A percentile compares a stretch with the other conserved stretches of the same genome.
phyloP scores from a whole-genome alignment of 2,329 filamentous ascomycete species.

The Pseudocercospora fijiensis region DNA sequence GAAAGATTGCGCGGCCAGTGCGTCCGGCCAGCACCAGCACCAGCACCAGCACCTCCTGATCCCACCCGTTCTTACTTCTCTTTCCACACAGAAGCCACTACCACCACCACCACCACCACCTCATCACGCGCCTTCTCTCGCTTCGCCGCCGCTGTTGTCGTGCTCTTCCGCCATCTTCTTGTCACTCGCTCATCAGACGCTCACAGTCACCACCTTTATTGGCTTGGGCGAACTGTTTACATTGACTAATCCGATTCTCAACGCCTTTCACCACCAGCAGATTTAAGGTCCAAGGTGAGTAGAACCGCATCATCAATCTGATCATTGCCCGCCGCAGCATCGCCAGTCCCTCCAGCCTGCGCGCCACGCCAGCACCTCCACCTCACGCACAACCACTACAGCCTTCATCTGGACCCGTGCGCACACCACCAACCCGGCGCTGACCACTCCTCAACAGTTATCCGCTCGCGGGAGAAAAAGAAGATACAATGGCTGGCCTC shows the following conservation, averaged over 20 bases:
- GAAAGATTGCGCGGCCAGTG: slow-evolving; percentile 5
- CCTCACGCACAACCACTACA: neutral
- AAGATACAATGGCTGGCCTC: slow-evolving; percentile 51
- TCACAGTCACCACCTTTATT: slow-evolving; percentile 12
- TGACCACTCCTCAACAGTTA: slow-evolving; percentile 24
- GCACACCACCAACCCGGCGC: slow-evolving; percentile 13
- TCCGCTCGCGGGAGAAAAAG: slow-evolving; percentile 19
- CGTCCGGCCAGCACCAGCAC: slow-evolving; percentile 2
- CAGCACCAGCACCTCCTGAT: slow-evolving; percentile 17
- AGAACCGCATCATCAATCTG: neutral
- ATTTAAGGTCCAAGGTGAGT: slow-evolving; percentile 20
- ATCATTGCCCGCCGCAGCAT: slow-evolving; percentile 6
- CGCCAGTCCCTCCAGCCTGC: neutral
- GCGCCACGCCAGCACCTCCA: slow-evolving; percentile 6
- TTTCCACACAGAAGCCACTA: slow-evolving; percentile 8
- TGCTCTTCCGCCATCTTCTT: slow-evolving; percentile 12
- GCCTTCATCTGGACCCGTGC: slow-evolving; percentile 7
- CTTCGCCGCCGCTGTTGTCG: slow-evolving; percentile 11
- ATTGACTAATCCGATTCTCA: slow-evolving; percentile 13
- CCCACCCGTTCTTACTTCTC: slow-evolving; percentile 13
- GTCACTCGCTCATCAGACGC: slow-evolving; percentile 6
- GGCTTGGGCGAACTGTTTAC: slow-evolving; percentile 11
- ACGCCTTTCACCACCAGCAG: slow-evolving; percentile 19
- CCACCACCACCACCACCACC: slow-evolving; percentile 7
- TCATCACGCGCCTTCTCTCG: slow-evolving; percentile 20